Evolutionary conservation across 208 protist genomes (phyloP), one percentile per base, ranked within the genome.

Genomic region (Crithidia sp.): DNA sequence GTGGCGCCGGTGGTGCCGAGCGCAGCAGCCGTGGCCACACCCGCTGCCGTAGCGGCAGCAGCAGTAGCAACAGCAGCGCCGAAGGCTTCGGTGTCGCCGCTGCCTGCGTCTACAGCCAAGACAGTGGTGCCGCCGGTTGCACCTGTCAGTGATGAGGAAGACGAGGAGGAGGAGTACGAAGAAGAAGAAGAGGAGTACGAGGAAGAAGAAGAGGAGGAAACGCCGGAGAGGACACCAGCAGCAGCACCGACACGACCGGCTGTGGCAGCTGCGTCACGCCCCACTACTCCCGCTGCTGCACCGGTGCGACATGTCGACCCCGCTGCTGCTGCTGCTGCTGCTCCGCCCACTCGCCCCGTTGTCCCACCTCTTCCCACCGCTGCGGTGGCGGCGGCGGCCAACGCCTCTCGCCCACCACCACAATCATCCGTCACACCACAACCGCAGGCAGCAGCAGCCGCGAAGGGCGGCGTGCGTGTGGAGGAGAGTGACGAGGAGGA

Each of bases 141-240:
- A 28, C 28, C 28, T 28, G 28, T 28, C 28, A 28, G 28, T 28
- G 41, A 49, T 47, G 54, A 59, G 39, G 66, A 61, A 36, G 66
- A 59, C 12, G 52, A 61, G 28, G 66, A 68, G 36, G 64, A 71
- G 17, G 72, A 77, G 14, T 55, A 71, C 7, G 58, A 56, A 3
- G 54, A 50, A 36, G 55, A 64, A n/a, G 72, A 77, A 52, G 61
- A 70, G 56, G 71, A 69, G 44, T 52, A 76, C 10, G 70, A 75
- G 40, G 53, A 58, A 53, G 62, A 66, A 17, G 69, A 62, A 0
- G 69, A 74, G 2, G 71, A 76, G 54, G 52, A 69, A 14, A 54
- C 49, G 16, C 61, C 16, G 39, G 69, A 67, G 45, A 52, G 45
- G 45, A n/a, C 61, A 16, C 28, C 8, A 14, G 41, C 55, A 12